These are phyloP conservation scores for Ephemerocybe angulata DNA, from an alignment of 768 basidiomycete genomes.

Conservation along the genomic window DNA sequence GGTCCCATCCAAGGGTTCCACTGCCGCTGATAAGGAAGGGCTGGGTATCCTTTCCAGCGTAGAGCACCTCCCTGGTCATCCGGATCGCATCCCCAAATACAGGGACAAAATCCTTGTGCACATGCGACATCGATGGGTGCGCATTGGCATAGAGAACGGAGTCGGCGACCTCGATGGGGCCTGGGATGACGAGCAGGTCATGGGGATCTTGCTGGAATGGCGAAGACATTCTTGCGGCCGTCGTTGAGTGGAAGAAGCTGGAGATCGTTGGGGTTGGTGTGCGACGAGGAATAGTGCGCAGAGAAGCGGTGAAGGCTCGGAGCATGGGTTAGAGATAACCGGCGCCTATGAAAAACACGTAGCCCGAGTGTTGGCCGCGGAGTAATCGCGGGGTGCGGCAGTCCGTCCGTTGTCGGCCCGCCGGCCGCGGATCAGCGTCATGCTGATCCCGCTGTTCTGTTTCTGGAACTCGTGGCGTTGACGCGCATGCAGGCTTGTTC, in stretches of 20 bases:
- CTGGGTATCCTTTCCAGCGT: constrained; percentile 67
- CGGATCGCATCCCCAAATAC: constrained; percentile 87
- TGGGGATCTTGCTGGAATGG: constrained; percentile 27
- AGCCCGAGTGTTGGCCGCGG: background rate
- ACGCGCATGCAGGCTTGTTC: too few species aligned
- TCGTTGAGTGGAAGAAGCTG: constrained; percentile 18
- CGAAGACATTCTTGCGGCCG: too few species aligned
- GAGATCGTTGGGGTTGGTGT: constrained; percentile 42
- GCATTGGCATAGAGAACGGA: constrained; percentile 91
- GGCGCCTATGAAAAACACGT: background rate
- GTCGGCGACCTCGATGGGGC: constrained; percentile 59
- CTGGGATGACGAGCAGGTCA: constrained; percentile 39
- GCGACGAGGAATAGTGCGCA: constrained; percentile 18
- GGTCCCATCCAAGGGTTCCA: constrained; percentile 97
- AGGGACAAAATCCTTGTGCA: constrained; percentile 82
- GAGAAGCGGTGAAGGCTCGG: constrained; percentile 16
- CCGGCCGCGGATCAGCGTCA: background rate
- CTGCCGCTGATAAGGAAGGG: constrained; percentile 93
- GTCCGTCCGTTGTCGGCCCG: background rate
- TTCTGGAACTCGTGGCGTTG: too few species aligned
- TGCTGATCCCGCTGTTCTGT: too few species aligned
- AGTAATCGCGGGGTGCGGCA: background rate
- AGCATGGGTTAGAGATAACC: background rate
- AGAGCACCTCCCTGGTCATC: constrained; percentile 80
- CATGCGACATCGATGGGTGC: constrained; percentile 84